Percentiles rank a stretch among this genome's conserved stretches.
phyloP scores from a whole-genome alignment of 1,139 yeast genomes.

The Saccharomyces hybrid region DNA sequence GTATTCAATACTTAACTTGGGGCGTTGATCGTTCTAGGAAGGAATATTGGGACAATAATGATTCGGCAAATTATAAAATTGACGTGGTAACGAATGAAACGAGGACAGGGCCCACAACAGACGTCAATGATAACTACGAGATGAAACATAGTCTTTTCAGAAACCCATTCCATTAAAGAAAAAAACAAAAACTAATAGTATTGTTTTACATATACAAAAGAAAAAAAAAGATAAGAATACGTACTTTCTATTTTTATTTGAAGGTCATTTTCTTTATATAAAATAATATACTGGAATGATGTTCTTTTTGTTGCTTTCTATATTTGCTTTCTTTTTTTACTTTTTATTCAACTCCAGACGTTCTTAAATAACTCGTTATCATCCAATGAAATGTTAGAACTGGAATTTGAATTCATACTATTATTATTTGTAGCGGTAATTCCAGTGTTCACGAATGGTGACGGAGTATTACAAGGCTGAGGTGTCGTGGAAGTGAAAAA shows the following conservation, averaged over 20 bases:
- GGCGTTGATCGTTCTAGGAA: constrained; percentile 10
- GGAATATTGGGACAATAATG: constrained; percentile 23
- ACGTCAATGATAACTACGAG: not conserved
- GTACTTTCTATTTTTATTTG: not conserved
- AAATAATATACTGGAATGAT: not conserved
- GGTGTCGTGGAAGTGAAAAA: not conserved
- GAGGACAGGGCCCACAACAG: not conserved
- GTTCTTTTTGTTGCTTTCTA: not conserved
- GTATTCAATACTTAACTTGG: constrained; percentile 20
- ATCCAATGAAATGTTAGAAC: constrained; percentile 18
- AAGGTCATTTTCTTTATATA: not conserved
- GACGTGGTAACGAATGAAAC: constrained; percentile 6
- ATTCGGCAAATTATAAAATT: constrained; percentile 16
- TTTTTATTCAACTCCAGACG: constrained; percentile 16
- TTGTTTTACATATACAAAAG: not conserved
- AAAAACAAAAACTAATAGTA: not conserved
- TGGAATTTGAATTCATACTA: constrained; percentile 5
- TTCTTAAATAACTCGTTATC: constrained; percentile 24
- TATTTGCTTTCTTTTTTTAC: not conserved
- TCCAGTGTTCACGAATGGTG: not conserved
- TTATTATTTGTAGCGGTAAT: constrained; percentile 2
- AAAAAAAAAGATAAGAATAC: not conserved
- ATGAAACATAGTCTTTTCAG: not conserved
- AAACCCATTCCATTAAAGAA: not conserved
- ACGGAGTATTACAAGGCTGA: not conserved